A percentile compares a stretch with the other conserved stretches of the same genome.
Conservation (phyloP, 2,329 filamentous ascomycete species). For the Dichotomopilus funicola region DNA sequence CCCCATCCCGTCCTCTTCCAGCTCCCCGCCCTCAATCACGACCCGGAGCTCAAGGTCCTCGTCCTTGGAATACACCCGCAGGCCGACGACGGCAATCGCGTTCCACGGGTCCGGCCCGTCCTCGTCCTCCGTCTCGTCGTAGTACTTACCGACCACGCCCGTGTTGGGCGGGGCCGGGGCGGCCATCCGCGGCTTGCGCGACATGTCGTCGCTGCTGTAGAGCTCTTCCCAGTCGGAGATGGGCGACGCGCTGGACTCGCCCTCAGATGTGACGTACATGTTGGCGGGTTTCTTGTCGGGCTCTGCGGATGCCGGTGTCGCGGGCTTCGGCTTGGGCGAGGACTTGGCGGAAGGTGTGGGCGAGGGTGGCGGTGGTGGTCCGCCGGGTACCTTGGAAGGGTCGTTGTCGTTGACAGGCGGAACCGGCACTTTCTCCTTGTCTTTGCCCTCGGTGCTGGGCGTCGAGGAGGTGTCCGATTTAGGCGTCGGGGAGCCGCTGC, state of each 20-base stretch:
- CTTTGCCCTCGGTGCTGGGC: constrained; percentile 16
- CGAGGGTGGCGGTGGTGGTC: constrained; percentile 16
- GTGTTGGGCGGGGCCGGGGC: constrained; percentile 28
- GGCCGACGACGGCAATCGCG: constrained; percentile 53
- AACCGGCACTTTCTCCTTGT: constrained; percentile 31
- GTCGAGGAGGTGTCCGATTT: constrained; percentile 22
- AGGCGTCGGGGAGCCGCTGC: constrained; percentile 27
- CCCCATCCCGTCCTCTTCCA: constrained; percentile 51
- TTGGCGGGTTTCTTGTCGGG: constrained; percentile 21
- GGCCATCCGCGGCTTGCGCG: constrained; percentile 41
- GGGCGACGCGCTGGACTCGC: constrained; percentile 54
- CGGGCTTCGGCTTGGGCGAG: constrained; percentile 6
- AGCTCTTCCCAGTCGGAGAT: constrained; percentile 54
- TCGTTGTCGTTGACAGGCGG: constrained; percentile 20
- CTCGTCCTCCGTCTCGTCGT: constrained; percentile 49
- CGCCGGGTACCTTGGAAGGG: constrained; percentile 17
- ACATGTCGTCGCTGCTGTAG: constrained; percentile 53
- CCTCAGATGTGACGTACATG: constrained; percentile 39
- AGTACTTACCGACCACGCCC: constrained; percentile 25
- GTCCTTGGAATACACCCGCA: constrained; percentile 55
- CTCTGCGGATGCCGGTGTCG: no score
- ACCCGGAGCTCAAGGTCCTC: constrained; percentile 46
- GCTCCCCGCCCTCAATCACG: constrained; percentile 49
- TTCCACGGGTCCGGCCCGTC: constrained; percentile 55
- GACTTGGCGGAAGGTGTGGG: background rate